Evolutionary conservation across 805 yeast species (phyloP).

Genomic region (Teunomyces panamensis): DNA sequence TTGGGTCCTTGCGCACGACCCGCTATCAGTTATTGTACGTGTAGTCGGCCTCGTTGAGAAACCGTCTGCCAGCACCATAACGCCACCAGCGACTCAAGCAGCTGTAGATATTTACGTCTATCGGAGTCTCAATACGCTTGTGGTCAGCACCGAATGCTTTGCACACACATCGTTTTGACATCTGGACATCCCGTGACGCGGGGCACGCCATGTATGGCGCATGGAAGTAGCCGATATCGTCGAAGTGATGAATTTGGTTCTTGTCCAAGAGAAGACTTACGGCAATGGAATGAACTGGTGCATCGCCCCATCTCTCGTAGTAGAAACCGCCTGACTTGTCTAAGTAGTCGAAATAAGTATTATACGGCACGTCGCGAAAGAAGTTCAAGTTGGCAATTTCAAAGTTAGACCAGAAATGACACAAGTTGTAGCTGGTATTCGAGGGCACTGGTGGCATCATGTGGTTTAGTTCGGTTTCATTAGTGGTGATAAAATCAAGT

Average conservation of each 20-base stretch:
- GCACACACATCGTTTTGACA: slow-evolving; percentile 40
- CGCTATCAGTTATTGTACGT: not conserved
- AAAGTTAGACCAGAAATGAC: slow-evolving; percentile 67
- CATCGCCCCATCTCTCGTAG: slow-evolving; percentile 63
- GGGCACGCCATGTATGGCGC: slow-evolving; percentile 44
- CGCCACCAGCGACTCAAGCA: slow-evolving; percentile 80
- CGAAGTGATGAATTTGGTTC: slow-evolving; percentile 40
- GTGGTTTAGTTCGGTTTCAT: slow-evolving; percentile 32
- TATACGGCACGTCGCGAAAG: slow-evolving; percentile 46
- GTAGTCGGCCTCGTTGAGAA: slow-evolving; percentile 43
- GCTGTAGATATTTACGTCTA: slow-evolving; percentile 52
- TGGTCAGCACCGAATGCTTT: slow-evolving; percentile 14
- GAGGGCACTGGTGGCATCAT: slow-evolving; percentile 11
- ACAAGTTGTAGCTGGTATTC: slow-evolving; percentile 43
- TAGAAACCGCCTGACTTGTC: slow-evolving; percentile 53
- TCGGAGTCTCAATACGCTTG: slow-evolving; percentile 21
- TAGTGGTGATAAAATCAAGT: slow-evolving; percentile 44
- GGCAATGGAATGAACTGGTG: slow-evolving; percentile 44
- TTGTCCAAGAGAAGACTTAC: slow-evolving; percentile 33
- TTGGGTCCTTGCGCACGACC: slow-evolving; percentile 9
- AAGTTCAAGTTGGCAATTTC: slow-evolving; percentile 54
- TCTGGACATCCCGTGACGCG: slow-evolving; percentile 26
- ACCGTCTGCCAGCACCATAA: slow-evolving; percentile 57
- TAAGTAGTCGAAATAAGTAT: slow-evolving; percentile 42
- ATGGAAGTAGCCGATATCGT: slow-evolving; percentile 44